Evolutionary conservation across 495 filamentous ascomycete genomes (phyloP).

Genomic region (Tuber brumale): DNA sequence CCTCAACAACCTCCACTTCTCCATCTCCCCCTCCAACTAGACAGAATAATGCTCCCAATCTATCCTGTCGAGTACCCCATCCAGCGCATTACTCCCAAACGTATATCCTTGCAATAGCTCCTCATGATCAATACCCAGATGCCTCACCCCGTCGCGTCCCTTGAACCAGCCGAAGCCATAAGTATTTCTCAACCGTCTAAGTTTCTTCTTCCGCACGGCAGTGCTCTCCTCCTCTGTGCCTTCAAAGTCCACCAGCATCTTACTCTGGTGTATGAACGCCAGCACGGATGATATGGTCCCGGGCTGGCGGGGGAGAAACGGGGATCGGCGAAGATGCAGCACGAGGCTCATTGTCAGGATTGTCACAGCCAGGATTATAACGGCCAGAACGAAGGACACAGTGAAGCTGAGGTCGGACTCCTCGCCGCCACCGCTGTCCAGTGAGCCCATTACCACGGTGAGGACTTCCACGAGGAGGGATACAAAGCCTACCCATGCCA

Average conservation of each 20-base stretch:
- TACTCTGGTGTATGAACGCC: conserved; percentile 65
- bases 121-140: conserved; percentile 68
- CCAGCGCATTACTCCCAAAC: conserved; percentile 45
- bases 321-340: conserved; percentile 51
- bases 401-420: conserved; percentile 58
- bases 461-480: conserved; percentile 60
- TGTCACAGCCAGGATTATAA: conserved; percentile 55
- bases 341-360: conserved; percentile 50
- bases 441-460: conserved; percentile 59
- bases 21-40: not conserved
- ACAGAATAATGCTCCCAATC: not conserved
- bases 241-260: conserved; percentile 66
- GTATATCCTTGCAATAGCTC: conserved; percentile 55
- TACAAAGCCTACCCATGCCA: conserved; percentile 57
- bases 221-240: conserved; percentile 57
- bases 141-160: conserved; percentile 57
- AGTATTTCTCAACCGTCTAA: conserved; percentile 53
- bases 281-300: conserved; percentile 65
- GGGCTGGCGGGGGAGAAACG: conserved; percentile 65
- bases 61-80: not conserved
- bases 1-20: too few relatives aligned
- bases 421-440: conserved; percentile 53
- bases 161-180: conserved; percentile 69
- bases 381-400: conserved; percentile 53
- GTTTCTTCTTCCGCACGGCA: conserved; percentile 50